Evolutionary conservation across 73 alveolate genomes (phyloP).

Genomic region (Paraurostyla sp.): DNA sequence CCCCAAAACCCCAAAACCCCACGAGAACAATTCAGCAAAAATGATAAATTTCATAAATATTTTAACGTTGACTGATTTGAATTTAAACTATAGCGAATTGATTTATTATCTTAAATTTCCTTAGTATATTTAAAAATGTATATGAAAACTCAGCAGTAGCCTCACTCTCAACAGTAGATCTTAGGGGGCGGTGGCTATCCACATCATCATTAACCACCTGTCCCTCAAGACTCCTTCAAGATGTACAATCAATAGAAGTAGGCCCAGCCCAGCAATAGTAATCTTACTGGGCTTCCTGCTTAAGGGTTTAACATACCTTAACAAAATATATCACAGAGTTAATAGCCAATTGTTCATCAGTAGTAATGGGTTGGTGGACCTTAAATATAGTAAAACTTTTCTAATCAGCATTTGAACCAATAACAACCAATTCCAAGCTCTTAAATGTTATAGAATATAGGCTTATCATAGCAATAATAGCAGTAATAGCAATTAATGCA

Average conservation of each 20-base stretch:
- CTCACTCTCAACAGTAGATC: background rate
- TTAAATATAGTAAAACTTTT: no score
- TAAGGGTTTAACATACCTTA: background rate
- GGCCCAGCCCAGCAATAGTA: background rate
- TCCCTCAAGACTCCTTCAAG: conserved; percentile 25
- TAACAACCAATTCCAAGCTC: no score
- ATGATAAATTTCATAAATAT: no score
- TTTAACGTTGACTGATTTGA: background rate
- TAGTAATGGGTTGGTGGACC: background rate
- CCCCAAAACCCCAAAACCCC: no score
- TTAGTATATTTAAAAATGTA: conserved; percentile 17
- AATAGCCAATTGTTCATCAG: background rate
- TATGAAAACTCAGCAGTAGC: conserved; percentile 42
- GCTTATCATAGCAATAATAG: no score
- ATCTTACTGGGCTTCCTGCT: no score
- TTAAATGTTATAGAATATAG: no score
- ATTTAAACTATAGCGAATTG: background rate
- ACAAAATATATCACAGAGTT: background rate
- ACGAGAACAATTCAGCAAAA: no score
- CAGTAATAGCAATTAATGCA: background rate
- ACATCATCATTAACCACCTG: conserved; percentile 34
- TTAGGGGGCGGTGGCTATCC: background rate
- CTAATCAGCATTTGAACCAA: no score
- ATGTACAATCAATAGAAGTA: conserved; percentile 17
- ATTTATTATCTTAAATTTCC: conserved; percentile 14